phyloP scores from a whole-genome alignment of 257 asterid species.

The Verbena officinalis region DNA sequence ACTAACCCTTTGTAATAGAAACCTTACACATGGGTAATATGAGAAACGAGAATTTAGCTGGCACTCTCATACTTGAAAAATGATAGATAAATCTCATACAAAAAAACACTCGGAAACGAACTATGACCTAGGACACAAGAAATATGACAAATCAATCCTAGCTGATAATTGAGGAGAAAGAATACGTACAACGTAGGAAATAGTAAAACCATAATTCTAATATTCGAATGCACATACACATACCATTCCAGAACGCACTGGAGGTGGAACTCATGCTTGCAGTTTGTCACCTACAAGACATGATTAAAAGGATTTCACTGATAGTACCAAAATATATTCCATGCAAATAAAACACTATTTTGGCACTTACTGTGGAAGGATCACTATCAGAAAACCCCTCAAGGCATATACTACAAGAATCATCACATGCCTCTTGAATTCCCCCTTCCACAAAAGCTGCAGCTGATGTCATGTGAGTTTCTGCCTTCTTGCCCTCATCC shows the following conservation, averaged over 20 bases:
- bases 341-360: background rate
- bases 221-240: slow-evolving; percentile 20
- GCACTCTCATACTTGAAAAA: background rate
- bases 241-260: slow-evolving; percentile 97
- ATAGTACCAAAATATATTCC: slow-evolving; percentile 2
- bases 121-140: background rate
- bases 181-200: background rate
- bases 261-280: slow-evolving; percentile 93
- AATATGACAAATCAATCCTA: slow-evolving; percentile 4
- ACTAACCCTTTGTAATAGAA: slow-evolving; percentile 5
- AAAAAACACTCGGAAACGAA: background rate
- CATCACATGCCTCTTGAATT: slow-evolving; percentile 90
- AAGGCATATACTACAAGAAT: slow-evolving; percentile 96
- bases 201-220: background rate
- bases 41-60: background rate
- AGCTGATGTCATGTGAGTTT: slow-evolving; percentile 66
- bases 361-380: slow-evolving; percentile 70
- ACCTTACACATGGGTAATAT: too few species aligned
- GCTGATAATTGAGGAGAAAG: background rate
- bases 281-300: slow-evolving; percentile 61
- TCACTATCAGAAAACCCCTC: slow-evolving; percentile 77
- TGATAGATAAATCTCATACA: background rate
- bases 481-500: slow-evolving; percentile 61
- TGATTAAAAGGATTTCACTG: slow-evolving; percentile 16
- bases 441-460: slow-evolving; percentile 99